Conservation (phyloP, 1,139 yeast species). For the Nakaseomyces kungkrabaensis region DNA sequence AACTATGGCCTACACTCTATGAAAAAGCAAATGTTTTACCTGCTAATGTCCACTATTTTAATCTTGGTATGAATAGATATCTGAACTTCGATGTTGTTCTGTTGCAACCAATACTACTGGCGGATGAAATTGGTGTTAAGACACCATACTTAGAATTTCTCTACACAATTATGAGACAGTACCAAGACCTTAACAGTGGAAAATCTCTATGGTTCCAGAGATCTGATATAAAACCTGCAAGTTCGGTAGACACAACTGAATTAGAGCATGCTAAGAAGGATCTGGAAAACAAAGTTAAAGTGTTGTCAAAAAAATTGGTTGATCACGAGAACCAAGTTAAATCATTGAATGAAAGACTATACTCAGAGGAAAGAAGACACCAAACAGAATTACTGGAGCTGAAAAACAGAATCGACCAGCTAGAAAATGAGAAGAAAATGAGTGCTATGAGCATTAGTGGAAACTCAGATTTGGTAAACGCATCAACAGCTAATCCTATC, state of each 20-base stretch:
- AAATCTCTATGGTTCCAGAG: constrained; percentile 34
- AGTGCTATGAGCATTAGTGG: background rate
- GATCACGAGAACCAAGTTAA: background rate
- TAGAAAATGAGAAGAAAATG: background rate
- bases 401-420: background rate
- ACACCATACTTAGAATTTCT: constrained; percentile 85
- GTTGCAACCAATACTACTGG: constrained; percentile 75
- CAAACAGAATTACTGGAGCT: background rate
- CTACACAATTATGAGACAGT: constrained; percentile 71
- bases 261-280: constrained; percentile 1
- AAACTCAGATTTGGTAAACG: background rate
- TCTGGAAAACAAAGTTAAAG: background rate
- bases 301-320: background rate
- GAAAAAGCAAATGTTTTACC: background rate
- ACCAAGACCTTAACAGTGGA: constrained; percentile 41
- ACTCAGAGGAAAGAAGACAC: background rate
- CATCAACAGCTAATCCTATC: background rate
- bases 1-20: background rate
- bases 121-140: constrained; percentile 75
- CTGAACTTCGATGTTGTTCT: constrained; percentile 63
- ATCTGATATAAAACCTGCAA: constrained; percentile 21
- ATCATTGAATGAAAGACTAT: background rate
- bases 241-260: background rate
- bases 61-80: background rate
- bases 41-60: background rate